Conservation (phyloP, 2,329 filamentous ascomycete species). For the Xylaria sp. region DNA sequence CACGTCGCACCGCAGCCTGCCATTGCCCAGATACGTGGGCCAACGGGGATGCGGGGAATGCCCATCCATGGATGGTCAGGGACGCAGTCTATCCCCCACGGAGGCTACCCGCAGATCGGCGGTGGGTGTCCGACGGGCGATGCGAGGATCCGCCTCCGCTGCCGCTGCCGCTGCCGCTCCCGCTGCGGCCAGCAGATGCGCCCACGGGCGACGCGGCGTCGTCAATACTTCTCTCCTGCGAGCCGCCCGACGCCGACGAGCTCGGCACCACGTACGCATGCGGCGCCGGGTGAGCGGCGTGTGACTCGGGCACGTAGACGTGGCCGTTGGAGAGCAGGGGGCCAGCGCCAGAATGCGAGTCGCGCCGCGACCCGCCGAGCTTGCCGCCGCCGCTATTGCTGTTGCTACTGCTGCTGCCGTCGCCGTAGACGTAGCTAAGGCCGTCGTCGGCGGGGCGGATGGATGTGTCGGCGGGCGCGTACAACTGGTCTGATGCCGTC, state of each 20-base stretch:
- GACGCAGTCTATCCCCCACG: conserved; percentile 36
- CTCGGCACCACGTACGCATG: background rate
- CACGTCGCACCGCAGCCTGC: conserved; percentile 26
- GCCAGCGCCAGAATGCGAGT: conserved; percentile 33
- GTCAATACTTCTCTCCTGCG: conserved; percentile 26
- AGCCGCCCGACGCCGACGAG: background rate
- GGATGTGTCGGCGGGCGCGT: conserved; percentile 29
- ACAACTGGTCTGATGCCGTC: conserved; percentile 28
- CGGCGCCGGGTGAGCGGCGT: background rate
- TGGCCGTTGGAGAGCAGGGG: conserved; percentile 43
- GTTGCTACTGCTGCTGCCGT: conserved; percentile 17
- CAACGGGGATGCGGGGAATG: conserved; percentile 30
- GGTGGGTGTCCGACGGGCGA: conserved; percentile 35
- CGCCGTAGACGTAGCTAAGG: conserved; percentile 40
- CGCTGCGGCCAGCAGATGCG: background rate
- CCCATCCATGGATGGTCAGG: no score
- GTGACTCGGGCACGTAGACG: conserved; percentile 42
- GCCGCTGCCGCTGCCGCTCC: background rate
- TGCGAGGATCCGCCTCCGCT: conserved; percentile 34
- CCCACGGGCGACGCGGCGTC: conserved; percentile 17
- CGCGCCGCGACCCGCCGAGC: conserved; percentile 15
- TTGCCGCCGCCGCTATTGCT: conserved; percentile 1
- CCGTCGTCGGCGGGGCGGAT: conserved; percentile 30
- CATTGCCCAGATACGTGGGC: conserved; percentile 29
- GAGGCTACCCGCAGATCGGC: conserved; percentile 42